phyloP scores from a whole-genome alignment of 768 basidiomycete species.

The Boletus rubescentipes region DNA sequence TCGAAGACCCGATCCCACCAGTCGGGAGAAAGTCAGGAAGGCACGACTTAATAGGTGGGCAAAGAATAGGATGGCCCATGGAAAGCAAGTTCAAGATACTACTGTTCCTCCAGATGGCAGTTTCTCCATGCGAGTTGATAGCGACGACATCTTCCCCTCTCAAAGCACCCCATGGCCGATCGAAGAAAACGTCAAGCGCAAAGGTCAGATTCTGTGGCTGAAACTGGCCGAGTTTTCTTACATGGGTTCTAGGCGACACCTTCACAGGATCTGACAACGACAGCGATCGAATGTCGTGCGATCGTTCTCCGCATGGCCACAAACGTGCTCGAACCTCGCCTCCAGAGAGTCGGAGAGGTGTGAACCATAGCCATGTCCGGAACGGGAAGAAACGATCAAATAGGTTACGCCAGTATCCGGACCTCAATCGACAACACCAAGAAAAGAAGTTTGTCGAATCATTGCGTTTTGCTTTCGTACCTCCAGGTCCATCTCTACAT shows the following conservation, averaged over 20 bases:
- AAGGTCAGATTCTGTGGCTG: constrained; percentile 37
- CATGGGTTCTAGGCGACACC: constrained; percentile 3
- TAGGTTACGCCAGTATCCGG: constrained; percentile 38
- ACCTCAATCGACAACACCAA: constrained; percentile 38
- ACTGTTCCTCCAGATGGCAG: constrained; percentile 22
- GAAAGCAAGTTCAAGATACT: constrained; percentile 35
- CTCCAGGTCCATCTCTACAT: constrained; percentile 22
- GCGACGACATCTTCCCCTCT: constrained; percentile 15
- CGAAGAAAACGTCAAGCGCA: constrained; percentile 42
- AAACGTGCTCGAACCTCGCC: constrained; percentile 57
- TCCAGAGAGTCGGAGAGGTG: constrained; percentile 40
- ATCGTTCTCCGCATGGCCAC: constrained; percentile 22
- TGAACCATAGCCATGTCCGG: constrained; percentile 37
- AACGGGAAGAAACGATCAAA: constrained; percentile 44
- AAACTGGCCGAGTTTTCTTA: background rate
- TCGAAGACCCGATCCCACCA: constrained; percentile 23
- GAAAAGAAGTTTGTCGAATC: constrained; percentile 43
- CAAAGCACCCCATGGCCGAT: constrained; percentile 23
- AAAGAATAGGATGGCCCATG: constrained; percentile 18
- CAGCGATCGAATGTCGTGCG: constrained; percentile 29
- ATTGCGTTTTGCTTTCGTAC: constrained; percentile 20
- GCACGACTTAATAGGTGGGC: constrained; percentile 31
- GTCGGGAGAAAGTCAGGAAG: constrained; percentile 32
- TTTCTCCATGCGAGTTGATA: constrained; percentile 34
- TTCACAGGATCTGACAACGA: constrained; percentile 32